Base-by-base conservation (phyloP, 495 filamentous ascomycete species). In the Neurospora terricola region DNA sequence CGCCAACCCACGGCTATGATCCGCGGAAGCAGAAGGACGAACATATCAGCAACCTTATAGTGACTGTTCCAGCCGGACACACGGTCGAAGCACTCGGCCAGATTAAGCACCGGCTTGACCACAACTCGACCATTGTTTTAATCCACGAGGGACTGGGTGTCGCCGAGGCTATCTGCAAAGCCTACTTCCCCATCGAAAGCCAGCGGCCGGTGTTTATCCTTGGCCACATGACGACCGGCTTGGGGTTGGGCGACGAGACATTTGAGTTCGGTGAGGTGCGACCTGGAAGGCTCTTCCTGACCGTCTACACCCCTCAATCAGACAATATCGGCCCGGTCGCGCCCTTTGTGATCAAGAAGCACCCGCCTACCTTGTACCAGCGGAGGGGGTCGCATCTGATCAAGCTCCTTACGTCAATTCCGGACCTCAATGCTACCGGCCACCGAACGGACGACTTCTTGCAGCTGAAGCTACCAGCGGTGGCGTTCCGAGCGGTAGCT, bases 61-160 rank as follows among this genome's bases (percentile, higher is more conserved):
- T 98, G 34, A 89, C 91, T 3, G 85, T 87, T 12, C 88, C 93
- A 74, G 84, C 89, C 0, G 81, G 86, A 7, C 75, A 84, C 14
- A 89, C 89, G 0, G 75, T 89, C 11, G 75, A 82, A 3, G 90
- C 90, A 3, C 77, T 98, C 21, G 72, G 79, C 36, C 73, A 80
- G 1, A 84, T 98, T 54, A 80, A 80, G 7, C 85, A 92, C 74
- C 87, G 93, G 10, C 83, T 99, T n/a, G 88, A 88, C 39, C 82
- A 84, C 5, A 82, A 88, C 16, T 93, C 93, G 4, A 94, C 94
- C 0, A 86, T 99, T 38, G 86, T 91, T 45, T 88, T 99, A 30
- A 77, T 97, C 5, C 92, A 96, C 70, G 92, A 95, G 69, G 94
- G 93, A 5, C 88, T 98, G 83, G 95, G 94, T 3, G 80, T 91